Percentiles rank a stretch among this genome's conserved stretches.
These are phyloP conservation scores for Teunomyces aglyptinius DNA, from an alignment of 805 yeast species.

Conservation along the genomic window DNA sequence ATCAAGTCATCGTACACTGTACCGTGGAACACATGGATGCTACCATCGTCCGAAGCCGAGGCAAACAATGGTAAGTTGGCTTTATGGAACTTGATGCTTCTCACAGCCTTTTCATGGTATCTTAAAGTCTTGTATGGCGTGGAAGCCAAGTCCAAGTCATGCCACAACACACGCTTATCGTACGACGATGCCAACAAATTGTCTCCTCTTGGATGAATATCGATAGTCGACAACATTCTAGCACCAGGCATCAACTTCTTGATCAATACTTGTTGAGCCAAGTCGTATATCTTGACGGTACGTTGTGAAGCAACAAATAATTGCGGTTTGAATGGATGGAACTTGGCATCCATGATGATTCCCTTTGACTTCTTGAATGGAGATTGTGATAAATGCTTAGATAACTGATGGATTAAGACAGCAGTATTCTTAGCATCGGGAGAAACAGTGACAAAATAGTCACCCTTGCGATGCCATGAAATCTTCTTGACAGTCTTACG, in stretches of 20 bases:
- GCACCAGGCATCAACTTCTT: slow-evolving; percentile 94
- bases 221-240: slow-evolving; percentile 87
- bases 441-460: slow-evolving; percentile 94
- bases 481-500: slow-evolving; percentile 71
- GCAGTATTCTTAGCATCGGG: slow-evolving; percentile 88
- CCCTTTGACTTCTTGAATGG: slow-evolving; percentile 94
- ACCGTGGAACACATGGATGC: slow-evolving; percentile 91
- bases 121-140: slow-evolving; percentile 95
- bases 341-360: slow-evolving; percentile 90
- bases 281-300: slow-evolving; percentile 84
- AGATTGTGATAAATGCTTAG: slow-evolving; percentile 91
- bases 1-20: slow-evolving; percentile 93
- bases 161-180: slow-evolving; percentile 96
- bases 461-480: slow-evolving; percentile 97
- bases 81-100: slow-evolving; percentile 84
- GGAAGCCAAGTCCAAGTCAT: slow-evolving; percentile 82
- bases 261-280: slow-evolving; percentile 77
- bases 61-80: slow-evolving; percentile 85
- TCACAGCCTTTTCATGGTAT: slow-evolving; percentile 92
- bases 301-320: slow-evolving; percentile 93
- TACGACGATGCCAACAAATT: slow-evolving; percentile 88
- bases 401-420: slow-evolving; percentile 89
- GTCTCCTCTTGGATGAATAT: slow-evolving; percentile 95
- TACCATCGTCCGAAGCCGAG: slow-evolving; percentile 93
- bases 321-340: slow-evolving; percentile 96